These are phyloP conservation scores for Mycena rosella DNA, from an alignment of 768 basidiomycete species.

Conservation along the genomic window DNA sequence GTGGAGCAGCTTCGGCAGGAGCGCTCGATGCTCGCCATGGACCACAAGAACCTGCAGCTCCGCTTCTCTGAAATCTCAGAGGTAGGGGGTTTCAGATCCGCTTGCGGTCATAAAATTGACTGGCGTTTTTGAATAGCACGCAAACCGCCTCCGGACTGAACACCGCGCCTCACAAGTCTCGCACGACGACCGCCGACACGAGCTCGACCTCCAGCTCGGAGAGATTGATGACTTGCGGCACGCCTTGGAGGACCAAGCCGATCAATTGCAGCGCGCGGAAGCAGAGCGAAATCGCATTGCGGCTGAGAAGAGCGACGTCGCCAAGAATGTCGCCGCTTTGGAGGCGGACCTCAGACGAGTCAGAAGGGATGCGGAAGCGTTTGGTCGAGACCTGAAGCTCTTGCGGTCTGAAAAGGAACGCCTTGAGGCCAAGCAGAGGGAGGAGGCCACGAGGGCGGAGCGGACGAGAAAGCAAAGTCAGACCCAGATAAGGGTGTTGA, in stretches of 20 bases:
- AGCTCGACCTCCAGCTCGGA: slow-evolving; percentile 76
- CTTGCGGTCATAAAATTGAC: background rate
- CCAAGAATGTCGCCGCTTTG: slow-evolving; percentile 72
- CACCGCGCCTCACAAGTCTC: slow-evolving; percentile 71
- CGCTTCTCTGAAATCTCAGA: slow-evolving; percentile 76
- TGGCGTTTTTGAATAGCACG: slow-evolving; percentile 55
- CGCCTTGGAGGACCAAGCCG: slow-evolving; percentile 70
- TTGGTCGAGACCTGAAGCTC: slow-evolving; percentile 81
- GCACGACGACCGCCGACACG: slow-evolving; percentile 79
- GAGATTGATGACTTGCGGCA: slow-evolving; percentile 85
- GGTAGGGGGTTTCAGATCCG: slow-evolving; percentile 54
- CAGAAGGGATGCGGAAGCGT: slow-evolving; percentile 78
- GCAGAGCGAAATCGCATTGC: slow-evolving; percentile 73
- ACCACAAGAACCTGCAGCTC: slow-evolving; percentile 81
- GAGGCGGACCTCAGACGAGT: slow-evolving; percentile 84
- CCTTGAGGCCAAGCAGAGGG: slow-evolving; percentile 65
- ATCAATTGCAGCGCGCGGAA: slow-evolving; percentile 72
- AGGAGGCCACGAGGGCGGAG: slow-evolving; percentile 69
- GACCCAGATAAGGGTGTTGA: slow-evolving; percentile 73
- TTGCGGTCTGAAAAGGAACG: slow-evolving; percentile 78
- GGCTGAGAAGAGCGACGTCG: slow-evolving; percentile 75
- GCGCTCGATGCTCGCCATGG: slow-evolving; percentile 73
- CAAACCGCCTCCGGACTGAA: slow-evolving; percentile 72
- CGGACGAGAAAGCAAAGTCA: slow-evolving; percentile 76
- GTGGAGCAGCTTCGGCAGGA: slow-evolving; percentile 86